phyloP scores from a whole-genome alignment of 2,329 filamentous ascomycete genomes.

The Colletotrichum sp. region DNA sequence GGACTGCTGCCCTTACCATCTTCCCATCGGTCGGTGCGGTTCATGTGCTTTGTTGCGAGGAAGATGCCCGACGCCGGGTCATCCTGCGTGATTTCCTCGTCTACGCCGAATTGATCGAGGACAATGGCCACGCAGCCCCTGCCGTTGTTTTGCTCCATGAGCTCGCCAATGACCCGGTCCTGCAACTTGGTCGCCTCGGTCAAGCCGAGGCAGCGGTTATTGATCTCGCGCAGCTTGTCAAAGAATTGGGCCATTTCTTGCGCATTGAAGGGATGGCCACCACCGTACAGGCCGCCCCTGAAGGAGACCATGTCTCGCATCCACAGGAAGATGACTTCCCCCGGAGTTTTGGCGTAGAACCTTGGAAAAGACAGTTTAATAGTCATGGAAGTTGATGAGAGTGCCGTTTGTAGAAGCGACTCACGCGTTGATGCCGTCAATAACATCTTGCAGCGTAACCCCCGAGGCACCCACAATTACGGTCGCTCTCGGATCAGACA shows the following conservation, averaged over 20 bases:
- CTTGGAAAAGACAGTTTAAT: neutral
- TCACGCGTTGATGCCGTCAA: neutral
- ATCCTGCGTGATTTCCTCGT: conserved; percentile 3
- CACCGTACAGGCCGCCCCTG: neutral
- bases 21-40: neutral
- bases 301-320: neutral
- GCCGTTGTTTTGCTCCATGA: conserved; percentile 35
- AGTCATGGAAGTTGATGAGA: rapidly evolving
- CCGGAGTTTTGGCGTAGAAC: neutral
- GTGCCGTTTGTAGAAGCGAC: neutral
- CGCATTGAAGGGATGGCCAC: conserved; percentile 34
- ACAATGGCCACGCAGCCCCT: conserved; percentile 36
- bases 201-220: conserved; percentile 41
- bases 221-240: conserved; percentile 40
- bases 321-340: neutral
- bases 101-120: conserved; percentile 26
- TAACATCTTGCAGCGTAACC: neutral
- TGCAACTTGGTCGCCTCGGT: conserved; percentile 7
- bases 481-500: neutral
- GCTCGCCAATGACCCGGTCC: conserved; percentile 29
- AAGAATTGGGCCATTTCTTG: conserved; percentile 43
- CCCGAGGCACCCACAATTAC: neutral
- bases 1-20: neutral
- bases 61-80: conserved; percentile 29
- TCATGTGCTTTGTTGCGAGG: neutral